phyloP scores from a whole-genome alignment of 1,139 yeast genomes.

The Suhomyces atakaporum region DNA sequence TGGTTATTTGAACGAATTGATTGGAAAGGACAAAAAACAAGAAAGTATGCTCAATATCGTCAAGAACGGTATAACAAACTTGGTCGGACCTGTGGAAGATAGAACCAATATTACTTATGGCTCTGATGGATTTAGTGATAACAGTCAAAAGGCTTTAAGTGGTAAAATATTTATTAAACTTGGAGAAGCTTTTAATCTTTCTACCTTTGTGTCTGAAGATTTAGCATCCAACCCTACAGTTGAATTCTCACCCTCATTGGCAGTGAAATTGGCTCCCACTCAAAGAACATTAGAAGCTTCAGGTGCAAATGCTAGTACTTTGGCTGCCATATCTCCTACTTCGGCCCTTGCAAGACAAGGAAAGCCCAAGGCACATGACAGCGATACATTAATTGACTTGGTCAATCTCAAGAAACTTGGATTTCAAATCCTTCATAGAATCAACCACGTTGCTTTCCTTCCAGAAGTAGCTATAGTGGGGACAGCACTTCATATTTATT shows the following conservation, averaged over 20 bases:
- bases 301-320: slow-evolving; percentile 4
- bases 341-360: slow-evolving; percentile 2
- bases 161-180: slow-evolving; percentile 45
- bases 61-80: slow-evolving; percentile 36
- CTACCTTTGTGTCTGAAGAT: slow-evolving; percentile 25
- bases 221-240: slow-evolving; percentile 6
- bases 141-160: slow-evolving; percentile 27
- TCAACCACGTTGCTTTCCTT: slow-evolving; percentile 37
- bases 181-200: slow-evolving; percentile 37
- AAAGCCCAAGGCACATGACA: slow-evolving; percentile 4
- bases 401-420: slow-evolving; percentile 47
- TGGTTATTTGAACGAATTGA: slow-evolving; percentile 59
- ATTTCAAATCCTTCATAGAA: slow-evolving; percentile 42
- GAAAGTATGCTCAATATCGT: slow-evolving; percentile 43
- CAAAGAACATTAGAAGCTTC: slow-evolving; percentile 6
- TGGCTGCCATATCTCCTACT: slow-evolving; percentile 5
- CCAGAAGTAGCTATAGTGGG: slow-evolving; percentile 47
- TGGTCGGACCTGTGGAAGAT: slow-evolving; percentile 17
- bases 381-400: slow-evolving; percentile 14
- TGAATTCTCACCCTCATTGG: slow-evolving; percentile 3
- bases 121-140: slow-evolving; percentile 29
- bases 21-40: slow-evolving; percentile 60
- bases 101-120: slow-evolving; percentile 9
- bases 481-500: slow-evolving; percentile 36
- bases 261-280: slow-evolving; percentile 6